phyloP scores from a whole-genome alignment of 2,329 filamentous ascomycete genomes.

The Fusarium foetens region DNA sequence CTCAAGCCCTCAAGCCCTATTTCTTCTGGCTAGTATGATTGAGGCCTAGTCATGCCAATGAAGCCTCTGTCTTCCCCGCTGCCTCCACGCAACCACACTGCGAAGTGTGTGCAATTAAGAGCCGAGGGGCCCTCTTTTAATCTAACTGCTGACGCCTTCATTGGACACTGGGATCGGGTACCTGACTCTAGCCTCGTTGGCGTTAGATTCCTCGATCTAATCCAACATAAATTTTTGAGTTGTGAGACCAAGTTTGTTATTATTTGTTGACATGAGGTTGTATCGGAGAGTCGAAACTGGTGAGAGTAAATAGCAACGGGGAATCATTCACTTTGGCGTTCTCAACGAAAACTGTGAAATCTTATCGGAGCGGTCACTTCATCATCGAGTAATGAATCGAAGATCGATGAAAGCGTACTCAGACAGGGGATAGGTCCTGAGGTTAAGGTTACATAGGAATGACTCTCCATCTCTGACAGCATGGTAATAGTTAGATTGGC shows the following conservation, averaged over 20 bases:
- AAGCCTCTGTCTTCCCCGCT: conserved; percentile 34
- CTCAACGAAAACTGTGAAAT: neutral
- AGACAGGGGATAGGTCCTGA: neutral
- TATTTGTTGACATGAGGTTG: conserved; percentile 36
- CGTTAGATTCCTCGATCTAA: conserved; percentile 32
- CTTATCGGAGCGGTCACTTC: neutral
- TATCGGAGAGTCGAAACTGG: conserved; percentile 14
- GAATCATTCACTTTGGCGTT: conserved; percentile 1
- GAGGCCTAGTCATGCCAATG: conserved; percentile 19
- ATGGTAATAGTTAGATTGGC: neutral
- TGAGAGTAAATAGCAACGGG: conserved; percentile 21
- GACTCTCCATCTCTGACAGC: neutral
- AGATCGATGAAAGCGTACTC: neutral
- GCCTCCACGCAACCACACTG: conserved; percentile 11
- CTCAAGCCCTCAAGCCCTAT: conserved; percentile 29
- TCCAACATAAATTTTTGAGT: conserved; percentile 21
- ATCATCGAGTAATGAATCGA: neutral
- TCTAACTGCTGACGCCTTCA: conserved; percentile 9
- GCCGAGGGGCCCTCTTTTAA: conserved; percentile 31
- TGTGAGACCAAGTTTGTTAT: conserved; percentile 24
- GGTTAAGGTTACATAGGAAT: neutral
- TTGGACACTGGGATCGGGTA: conserved; percentile 32
- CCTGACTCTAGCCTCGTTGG: conserved; percentile 36
- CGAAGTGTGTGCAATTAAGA: conserved; percentile 1
- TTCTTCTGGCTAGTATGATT: conserved; percentile 17